These are phyloP conservation scores for Evernia prunastri DNA, from an alignment of 495 filamentous ascomycete species.

Conservation along the genomic window DNA sequence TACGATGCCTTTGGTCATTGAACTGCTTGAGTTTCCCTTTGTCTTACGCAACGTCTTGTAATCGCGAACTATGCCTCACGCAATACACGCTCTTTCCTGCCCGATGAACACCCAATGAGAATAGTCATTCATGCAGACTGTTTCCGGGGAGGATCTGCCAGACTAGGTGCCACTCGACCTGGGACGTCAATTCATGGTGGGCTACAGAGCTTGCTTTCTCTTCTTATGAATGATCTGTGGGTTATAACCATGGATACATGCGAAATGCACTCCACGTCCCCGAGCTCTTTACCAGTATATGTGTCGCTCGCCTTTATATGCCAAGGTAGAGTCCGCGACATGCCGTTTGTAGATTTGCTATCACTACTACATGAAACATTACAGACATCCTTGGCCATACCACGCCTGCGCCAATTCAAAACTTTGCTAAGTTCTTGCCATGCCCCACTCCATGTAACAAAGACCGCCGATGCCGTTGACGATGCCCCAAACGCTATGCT, in stretches of 20 bases:
- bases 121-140: too few species aligned
- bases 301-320: neutral
- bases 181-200: neutral
- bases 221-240: too few species aligned
- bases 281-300: too few species aligned
- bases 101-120: too few species aligned
- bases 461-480: neutral
- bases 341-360: neutral
- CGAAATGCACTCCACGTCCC: neutral
- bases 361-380: neutral
- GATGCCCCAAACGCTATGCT: constrained; percentile 2
- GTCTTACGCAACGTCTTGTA: neutral
- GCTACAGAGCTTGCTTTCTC: neutral
- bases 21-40: neutral
- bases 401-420: neutral
- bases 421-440: neutral
- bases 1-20: neutral
- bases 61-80: neutral
- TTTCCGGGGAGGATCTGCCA: neutral
- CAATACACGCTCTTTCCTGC: neutral
- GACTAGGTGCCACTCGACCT: neutral
- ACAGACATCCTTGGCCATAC: neutral
- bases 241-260: neutral
- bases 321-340: neutral
- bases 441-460: neutral